phyloP scores from a whole-genome alignment of 371 early-diverging fungal genomes.

The Parasitella parasitica region DNA sequence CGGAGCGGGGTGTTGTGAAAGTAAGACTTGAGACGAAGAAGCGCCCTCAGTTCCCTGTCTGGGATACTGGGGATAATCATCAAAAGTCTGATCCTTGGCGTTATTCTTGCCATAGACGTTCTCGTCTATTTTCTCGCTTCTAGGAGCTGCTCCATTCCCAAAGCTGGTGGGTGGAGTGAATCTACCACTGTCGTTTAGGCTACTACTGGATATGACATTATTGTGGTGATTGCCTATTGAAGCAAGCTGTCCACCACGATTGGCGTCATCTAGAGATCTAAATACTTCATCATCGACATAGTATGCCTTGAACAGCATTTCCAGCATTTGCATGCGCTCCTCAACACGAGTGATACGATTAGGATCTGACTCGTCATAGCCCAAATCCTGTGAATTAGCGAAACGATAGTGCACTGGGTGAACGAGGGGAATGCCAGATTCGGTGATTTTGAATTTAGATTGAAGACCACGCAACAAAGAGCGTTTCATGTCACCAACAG shows the following conservation, averaged over 20 bases:
- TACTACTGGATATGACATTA: too few relatives aligned
- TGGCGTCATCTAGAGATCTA: constrained; percentile 41
- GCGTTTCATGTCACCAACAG: constrained; percentile 42
- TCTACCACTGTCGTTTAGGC: constrained; percentile 2
- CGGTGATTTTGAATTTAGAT: constrained; percentile 39
- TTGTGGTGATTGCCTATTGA: neutral
- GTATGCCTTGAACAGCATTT: constrained; percentile 36
- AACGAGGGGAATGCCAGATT: constrained; percentile 44
- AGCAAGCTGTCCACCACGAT: neutral
- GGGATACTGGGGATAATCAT: constrained; percentile 2
- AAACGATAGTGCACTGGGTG: constrained; percentile 50
- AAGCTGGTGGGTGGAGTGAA: constrained; percentile 7
- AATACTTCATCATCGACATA: constrained; percentile 43
- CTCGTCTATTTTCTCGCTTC: constrained; percentile 15
- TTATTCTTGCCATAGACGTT: neutral
- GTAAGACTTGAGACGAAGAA: constrained; percentile 16
- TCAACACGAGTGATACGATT: constrained; percentile 36
- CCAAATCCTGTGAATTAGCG: constrained; percentile 24
- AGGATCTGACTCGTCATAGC: constrained; percentile 24
- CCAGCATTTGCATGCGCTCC: constrained; percentile 36
- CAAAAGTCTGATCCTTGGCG: neutral
- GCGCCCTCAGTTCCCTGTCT: constrained; percentile 21
- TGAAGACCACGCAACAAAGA: constrained; percentile 42
- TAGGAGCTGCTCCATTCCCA: neutral
- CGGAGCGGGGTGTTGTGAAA: constrained; percentile 18